Conservation (phyloP, 352 stramenopile genomes). For the Globisporangium camurandrum region DNA sequence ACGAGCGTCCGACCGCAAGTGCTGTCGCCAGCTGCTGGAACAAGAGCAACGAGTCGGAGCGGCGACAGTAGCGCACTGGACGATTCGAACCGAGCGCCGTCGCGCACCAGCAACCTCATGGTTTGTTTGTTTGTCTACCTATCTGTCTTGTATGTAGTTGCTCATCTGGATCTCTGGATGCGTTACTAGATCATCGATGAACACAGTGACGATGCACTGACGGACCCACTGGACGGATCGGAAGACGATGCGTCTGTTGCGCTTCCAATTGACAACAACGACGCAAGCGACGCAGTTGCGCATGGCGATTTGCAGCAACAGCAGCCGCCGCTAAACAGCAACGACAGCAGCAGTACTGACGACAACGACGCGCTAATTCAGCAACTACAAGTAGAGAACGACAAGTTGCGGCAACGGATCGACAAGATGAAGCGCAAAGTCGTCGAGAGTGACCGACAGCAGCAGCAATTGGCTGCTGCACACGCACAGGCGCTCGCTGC, state of each 20-base stretch:
- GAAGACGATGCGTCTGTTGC: slow-evolving; percentile 51
- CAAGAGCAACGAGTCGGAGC: slow-evolving; percentile 17
- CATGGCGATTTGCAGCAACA: too few relatives aligned
- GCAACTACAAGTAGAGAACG: slow-evolving; percentile 67
- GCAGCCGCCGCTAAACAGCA: slow-evolving; percentile 15
- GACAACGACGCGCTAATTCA: slow-evolving; percentile 22
- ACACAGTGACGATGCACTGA: slow-evolving; percentile 48
- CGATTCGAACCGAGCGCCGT: slow-evolving; percentile 28
- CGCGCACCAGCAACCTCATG: slow-evolving; percentile 38
- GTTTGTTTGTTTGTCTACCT: slow-evolving; percentile 11
- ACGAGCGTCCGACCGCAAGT: slow-evolving; percentile 51
- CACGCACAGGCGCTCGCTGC: slow-evolving; percentile 21
- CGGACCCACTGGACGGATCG: slow-evolving; percentile 41
- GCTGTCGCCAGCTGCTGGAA: slow-evolving; percentile 47
- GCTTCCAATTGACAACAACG: slow-evolving; percentile 26
- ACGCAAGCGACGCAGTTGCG: slow-evolving; percentile 25
- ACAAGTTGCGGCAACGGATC: slow-evolving; percentile 59
- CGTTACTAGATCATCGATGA: slow-evolving; percentile 59
- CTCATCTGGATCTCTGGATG: background rate
- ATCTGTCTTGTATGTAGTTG: background rate
- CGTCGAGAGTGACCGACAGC: slow-evolving; percentile 39
- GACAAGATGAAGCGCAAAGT: slow-evolving; percentile 74
- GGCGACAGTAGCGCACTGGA: slow-evolving; percentile 6
- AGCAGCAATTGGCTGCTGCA: slow-evolving; percentile 46
- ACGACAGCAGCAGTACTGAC: slow-evolving; percentile 3